phyloP scores from a whole-genome alignment of 2,329 filamentous ascomycete genomes.

The Dichotomopilus funicola region DNA sequence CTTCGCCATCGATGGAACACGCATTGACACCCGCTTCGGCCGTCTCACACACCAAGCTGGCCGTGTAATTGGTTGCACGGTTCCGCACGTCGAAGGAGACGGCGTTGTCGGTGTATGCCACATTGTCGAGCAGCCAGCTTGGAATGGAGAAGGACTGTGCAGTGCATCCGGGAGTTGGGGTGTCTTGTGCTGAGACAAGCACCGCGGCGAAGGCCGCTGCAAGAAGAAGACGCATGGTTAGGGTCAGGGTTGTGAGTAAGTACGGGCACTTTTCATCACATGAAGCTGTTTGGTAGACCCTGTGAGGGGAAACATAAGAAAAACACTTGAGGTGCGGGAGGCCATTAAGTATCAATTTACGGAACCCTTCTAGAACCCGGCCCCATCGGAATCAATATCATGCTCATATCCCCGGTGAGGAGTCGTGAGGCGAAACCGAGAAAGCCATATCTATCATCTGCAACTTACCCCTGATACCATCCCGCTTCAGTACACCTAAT shows the following conservation, averaged over 20 bases:
- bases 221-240: conserved; percentile 1
- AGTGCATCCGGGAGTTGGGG: conserved; percentile 15
- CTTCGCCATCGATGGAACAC: conserved; percentile 2
- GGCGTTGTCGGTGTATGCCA: conserved; percentile 8
- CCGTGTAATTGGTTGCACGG: conserved; percentile 20
- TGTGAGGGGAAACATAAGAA: background rate
- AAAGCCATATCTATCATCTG: too few species aligned
- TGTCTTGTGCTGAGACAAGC: conserved; percentile 8
- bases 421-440: conserved; percentile 5
- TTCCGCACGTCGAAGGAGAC: conserved; percentile 19
- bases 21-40: conserved; percentile 7
- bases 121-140: conserved; percentile 23
- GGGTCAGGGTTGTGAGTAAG: background rate
- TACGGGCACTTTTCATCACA: background rate
- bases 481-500: background rate
- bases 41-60: conserved; percentile 12
- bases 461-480: conserved; percentile 1
- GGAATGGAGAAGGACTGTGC: conserved; percentile 23
- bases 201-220: background rate
- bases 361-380: conserved; percentile 4
- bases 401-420: background rate
- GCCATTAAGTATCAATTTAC: conserved; percentile 2
- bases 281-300: background rate
- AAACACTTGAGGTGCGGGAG: background rate
- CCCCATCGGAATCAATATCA: background rate